Conservation (phyloP, 2,329 filamentous ascomycete species). For the Talaromyces albobiverticillius region DNA sequence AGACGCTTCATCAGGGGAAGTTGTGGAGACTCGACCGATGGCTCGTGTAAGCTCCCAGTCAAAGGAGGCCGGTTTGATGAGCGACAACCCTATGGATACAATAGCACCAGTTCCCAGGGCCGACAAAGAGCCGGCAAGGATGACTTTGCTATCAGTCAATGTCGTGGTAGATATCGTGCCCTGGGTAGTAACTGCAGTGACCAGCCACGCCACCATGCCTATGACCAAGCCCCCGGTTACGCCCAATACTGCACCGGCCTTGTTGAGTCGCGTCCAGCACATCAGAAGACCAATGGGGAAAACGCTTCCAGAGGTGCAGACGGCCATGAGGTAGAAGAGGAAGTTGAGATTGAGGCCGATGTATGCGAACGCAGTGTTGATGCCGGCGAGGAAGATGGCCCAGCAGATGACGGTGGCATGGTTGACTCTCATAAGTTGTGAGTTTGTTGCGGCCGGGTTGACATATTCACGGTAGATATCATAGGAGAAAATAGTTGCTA, state of each 20-base stretch:
- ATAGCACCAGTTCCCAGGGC: background rate
- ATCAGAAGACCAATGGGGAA: constrained; percentile 1
- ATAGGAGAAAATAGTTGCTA: constrained; percentile 52
- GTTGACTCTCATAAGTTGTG: constrained; percentile 48
- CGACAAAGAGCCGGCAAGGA: background rate
- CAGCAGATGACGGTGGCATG: constrained; percentile 51
- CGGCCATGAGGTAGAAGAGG: constrained; percentile 1
- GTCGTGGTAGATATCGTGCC: constrained; percentile 2
- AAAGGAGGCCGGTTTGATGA: constrained; percentile 3
- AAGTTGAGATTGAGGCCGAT: constrained; percentile 2
- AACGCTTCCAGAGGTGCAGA: background rate
- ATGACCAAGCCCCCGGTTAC: constrained; percentile 2
- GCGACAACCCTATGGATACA: background rate
- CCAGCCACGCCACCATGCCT: constrained; percentile 1
- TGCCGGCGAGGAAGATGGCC: constrained; percentile 46
- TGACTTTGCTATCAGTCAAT: constrained; percentile 1
- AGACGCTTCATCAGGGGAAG: background rate
- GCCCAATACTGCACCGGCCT: background rate
- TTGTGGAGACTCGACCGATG: background rate
- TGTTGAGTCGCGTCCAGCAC: background rate
- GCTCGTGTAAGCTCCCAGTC: constrained; percentile 3
- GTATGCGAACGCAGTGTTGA: constrained; percentile 20
- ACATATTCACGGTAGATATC: constrained; percentile 53
- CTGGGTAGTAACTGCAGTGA: background rate
- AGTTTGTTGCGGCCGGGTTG: constrained; percentile 43